Evolutionary conservation across 352 stramenopile genomes (phyloP), one percentile per base, ranked within the genome.

Genomic region (Globisporangium sylvaticum): DNA sequence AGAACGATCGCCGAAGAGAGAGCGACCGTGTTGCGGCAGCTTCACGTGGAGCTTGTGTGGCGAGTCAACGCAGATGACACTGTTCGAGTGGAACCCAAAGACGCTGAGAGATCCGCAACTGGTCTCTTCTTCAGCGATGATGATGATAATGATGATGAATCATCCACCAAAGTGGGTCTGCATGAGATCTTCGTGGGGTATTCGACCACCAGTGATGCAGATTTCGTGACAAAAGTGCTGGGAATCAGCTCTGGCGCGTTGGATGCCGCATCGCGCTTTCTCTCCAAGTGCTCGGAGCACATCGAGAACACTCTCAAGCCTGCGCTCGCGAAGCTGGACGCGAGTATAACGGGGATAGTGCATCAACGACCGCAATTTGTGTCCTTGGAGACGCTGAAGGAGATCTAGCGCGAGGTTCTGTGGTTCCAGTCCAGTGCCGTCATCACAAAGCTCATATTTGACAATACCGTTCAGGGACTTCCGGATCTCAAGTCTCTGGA

Each of bases 331-430:
- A 22, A 44, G 25, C 25, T 69, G 44, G 39, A 55, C 14, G 34
- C 25, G 14, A 55, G 58, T n/a, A 42, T n/a, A 8, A 12, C 27
- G 18, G 18, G 4, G 29, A 44, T 15, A 27, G 29, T n/a, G 6
- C 54, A 59, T 9, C 54, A 59, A n/a, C 37, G 44, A 14, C 56
- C 8, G 8, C n/a, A 53, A 10, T 32, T 22, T 37, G 25, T 52
- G 31, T 4, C 42, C 5, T 20, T 69, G 14, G 42, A 69, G 15
- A 46, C 5, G 20, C 24, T 59, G 32, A 58, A 31, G 27, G 20
- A 22, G 9, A 54, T 67, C 1, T 55, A 52, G 52, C 62, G 62
- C 15, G 50, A 61, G 34, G 25, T 61, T 55, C 34, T 67, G 34
- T 52, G 20, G 4, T 55, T 62, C 24, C 24, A 53, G 25, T 39